Evolutionary conservation across 73 alveolate genomes (phyloP), one percentile per base, ranked within the genome.

Genomic region (Stentor coeruleus): DNA sequence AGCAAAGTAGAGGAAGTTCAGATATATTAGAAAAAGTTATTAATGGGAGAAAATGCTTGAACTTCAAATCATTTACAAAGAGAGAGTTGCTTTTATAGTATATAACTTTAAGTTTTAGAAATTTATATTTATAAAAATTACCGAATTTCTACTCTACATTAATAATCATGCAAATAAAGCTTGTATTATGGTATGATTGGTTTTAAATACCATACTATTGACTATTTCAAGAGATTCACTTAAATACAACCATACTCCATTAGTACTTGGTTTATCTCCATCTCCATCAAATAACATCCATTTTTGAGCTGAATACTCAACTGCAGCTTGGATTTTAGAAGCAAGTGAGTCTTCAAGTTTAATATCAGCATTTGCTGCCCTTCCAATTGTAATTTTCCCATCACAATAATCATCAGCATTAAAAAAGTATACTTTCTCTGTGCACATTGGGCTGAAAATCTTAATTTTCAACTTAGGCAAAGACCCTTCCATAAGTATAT

Each of bases 221-320:
- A 80, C 87, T 41, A 93, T 90, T 77, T 76, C 90, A 59, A 86
- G 84, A 28, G 90, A 93, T 83, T 93, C 96, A 33, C 82, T 88
- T 3, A 93, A 77, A 77, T 84, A 87, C 41, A 93, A 74, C 95
- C 96, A 93, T 28, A 95, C 90, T 2, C 98, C 98, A 84, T 92
- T 92, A 1, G 97, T 92, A 66, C 93, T 76, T 42, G 82, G n/a
- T 66, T 40, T 66, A 1, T 20, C 84, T 58, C 76, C 79, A 72
- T 39, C 88, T 33, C 98, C 98, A 84, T 91, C 96, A 28, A 39
- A 35, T 39, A 91, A 85, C 39, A 90, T 92, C 90, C 88, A 75
- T 20, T 85, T 40, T 33, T 66, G 80, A 28, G 86, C 89, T 28
- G 81, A 86, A 83, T 77, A 90, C 59, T 83, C 76, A 81, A 92